phyloP scores from a whole-genome alignment of 1,284 basidiomycete genomes.

The Moesziomyces sp. region DNA sequence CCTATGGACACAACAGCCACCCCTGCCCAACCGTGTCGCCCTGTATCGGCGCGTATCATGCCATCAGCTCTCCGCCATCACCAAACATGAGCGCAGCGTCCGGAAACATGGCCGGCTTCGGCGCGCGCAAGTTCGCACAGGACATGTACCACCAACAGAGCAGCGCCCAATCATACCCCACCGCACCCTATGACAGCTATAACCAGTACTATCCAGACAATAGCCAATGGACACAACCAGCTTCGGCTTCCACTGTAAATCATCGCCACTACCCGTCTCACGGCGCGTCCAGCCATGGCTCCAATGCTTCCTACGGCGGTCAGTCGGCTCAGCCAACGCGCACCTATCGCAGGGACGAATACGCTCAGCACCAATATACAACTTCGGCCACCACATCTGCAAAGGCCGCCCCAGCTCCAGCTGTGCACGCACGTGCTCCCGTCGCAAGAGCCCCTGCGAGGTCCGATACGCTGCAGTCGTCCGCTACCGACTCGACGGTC shows the following conservation, averaged over 20 bases:
- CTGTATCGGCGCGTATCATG: constrained; percentile 14
- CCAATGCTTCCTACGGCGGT: no score
- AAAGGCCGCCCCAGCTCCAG: background rate
- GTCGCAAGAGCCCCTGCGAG: background rate
- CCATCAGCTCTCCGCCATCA: constrained; percentile 3
- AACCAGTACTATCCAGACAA: constrained; percentile 1
- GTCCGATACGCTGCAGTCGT: constrained; percentile 18
- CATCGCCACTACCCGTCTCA: no score
- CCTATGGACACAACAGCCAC: no score
- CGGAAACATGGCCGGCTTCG: constrained; percentile 49
- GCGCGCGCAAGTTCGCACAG: constrained; percentile 38
- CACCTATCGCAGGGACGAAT: no score
- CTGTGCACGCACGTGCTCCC: background rate
- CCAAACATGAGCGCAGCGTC: background rate
- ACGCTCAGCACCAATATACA: no score
- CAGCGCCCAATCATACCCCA: constrained; percentile 1
- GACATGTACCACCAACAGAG: constrained; percentile 28
- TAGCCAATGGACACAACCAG: no score
- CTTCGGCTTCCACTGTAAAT: no score
- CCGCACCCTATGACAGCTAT: background rate
- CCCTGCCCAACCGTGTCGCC: no score
- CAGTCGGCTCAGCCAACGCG: no score
- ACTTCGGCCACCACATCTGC: background rate
- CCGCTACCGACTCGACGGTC: constrained; percentile 23
- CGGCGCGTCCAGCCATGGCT: no score